Evolutionary conservation across 2,329 filamentous ascomycete genomes (phyloP).

Genomic region (Hypoxylon sp.): DNA sequence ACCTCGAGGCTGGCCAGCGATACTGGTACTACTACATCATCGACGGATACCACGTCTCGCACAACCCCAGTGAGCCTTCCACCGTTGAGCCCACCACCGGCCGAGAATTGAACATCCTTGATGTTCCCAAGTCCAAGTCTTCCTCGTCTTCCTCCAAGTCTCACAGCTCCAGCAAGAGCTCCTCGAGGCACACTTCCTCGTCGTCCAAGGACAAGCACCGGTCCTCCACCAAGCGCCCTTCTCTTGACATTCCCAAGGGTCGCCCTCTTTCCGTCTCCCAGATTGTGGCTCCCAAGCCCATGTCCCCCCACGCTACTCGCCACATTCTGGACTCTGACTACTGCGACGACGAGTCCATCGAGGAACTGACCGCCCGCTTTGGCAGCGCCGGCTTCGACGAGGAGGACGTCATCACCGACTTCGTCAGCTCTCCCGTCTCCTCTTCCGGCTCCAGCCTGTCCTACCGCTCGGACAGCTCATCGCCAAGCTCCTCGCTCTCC

Average conservation of each 20-base stretch:
- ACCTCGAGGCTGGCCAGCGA: slow-evolving; percentile 87
- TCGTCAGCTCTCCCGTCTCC: slow-evolving; percentile 72
- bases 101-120: slow-evolving; percentile 97
- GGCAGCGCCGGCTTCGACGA: slow-evolving; percentile 71
- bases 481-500: slow-evolving; percentile 79
- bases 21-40: slow-evolving; percentile 99
- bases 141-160: slow-evolving; percentile 65
- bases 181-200: slow-evolving; percentile 58
- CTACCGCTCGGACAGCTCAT: slow-evolving; percentile 79
- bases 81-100: slow-evolving; percentile 96
- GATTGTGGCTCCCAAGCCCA: slow-evolving; percentile 91
- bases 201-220: slow-evolving; percentile 61
- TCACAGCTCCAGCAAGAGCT: slow-evolving; percentile 62
- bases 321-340: slow-evolving; percentile 89
- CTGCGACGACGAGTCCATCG: slow-evolving; percentile 78
- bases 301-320: slow-evolving; percentile 88
- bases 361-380: slow-evolving; percentile 85
- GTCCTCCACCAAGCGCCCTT: slow-evolving; percentile 59
- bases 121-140: slow-evolving; percentile 76
- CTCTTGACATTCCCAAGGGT: slow-evolving; percentile 85
- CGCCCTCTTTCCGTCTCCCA: slow-evolving; percentile 89
- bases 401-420: slow-evolving; percentile 69
- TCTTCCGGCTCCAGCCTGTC: slow-evolving; percentile 79
- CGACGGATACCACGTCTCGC: slow-evolving; percentile 97
- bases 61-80: slow-evolving; percentile 91